Evolutionary conservation across 2,329 filamentous ascomycete species (phyloP).

Genomic region (Aspergillus fumigatiaffinis): DNA sequence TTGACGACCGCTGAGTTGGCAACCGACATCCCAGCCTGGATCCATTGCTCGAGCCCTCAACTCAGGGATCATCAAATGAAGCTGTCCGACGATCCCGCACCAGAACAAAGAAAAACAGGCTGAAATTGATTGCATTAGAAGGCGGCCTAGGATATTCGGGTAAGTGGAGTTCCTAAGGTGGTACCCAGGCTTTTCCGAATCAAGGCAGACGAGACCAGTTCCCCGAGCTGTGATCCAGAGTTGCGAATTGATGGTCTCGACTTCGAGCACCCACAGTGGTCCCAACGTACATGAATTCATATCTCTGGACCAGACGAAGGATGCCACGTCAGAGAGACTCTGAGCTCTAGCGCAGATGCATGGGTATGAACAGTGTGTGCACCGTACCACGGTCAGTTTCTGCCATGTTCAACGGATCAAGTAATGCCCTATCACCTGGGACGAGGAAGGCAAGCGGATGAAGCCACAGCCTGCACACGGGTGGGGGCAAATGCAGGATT

Average conservation of each 20-base stretch:
- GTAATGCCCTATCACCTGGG: constrained; percentile 30
- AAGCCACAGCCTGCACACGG: constrained; percentile 34
- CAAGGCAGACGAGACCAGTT: constrained; percentile 1
- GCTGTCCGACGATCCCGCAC: constrained; percentile 21
- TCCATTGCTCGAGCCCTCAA: constrained; percentile 16
- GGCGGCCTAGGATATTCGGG: constrained; percentile 10
- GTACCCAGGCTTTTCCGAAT: constrained; percentile 13
- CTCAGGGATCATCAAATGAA: constrained; percentile 15
- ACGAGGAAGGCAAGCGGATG: constrained; percentile 22
- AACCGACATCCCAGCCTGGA: constrained; percentile 25
- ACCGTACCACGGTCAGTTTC: constrained; percentile 33
- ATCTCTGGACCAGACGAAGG: constrained; percentile 29
- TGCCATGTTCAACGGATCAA: constrained; percentile 28
- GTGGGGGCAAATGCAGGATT: constrained; percentile 36
- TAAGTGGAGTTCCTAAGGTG: constrained; percentile 13
- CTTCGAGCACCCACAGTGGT: constrained; percentile 22
- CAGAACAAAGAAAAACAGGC: constrained; percentile 12
- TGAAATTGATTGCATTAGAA: constrained; percentile 8
- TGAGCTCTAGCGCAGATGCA: constrained; percentile 38
- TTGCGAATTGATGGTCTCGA: constrained; percentile 19
- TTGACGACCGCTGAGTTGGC: constrained; percentile 27
- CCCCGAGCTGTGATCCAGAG: constrained; percentile 1
- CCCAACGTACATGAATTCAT: constrained; percentile 21
- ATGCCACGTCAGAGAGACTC: constrained; percentile 40
- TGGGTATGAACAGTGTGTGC: constrained; percentile 31